A percentile compares a stretch with the other conserved stretches of the same genome.
Conservation (phyloP, 805 yeast genomes). For the Cyberlindnera amylophila region DNA sequence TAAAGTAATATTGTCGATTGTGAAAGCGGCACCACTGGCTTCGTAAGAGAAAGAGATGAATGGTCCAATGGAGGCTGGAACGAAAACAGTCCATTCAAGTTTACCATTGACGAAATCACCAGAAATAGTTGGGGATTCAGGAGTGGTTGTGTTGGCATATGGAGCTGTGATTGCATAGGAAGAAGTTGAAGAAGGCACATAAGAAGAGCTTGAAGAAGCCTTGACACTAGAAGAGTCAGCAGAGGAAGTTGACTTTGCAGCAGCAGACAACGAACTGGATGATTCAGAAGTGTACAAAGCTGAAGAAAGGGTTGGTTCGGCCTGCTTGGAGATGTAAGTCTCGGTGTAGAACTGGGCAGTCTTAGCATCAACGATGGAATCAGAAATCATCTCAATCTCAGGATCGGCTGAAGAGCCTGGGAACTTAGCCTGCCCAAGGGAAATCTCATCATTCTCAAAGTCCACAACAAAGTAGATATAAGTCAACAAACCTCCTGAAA, state of each 20-base stretch:
- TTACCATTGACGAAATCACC: slow-evolving; percentile 11
- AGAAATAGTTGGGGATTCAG: slow-evolving; percentile 10
- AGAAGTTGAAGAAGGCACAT: background rate
- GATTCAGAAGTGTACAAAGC: background rate
- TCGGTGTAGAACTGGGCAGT: slow-evolving; percentile 9
- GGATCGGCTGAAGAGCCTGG: slow-evolving; percentile 14
- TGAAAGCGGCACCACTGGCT: slow-evolving; percentile 7
- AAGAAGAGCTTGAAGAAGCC: background rate
- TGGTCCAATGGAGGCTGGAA: slow-evolving; percentile 16
- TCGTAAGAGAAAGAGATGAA: slow-evolving; percentile 10
- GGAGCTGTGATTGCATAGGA: background rate
- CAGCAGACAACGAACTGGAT: too few relatives aligned
- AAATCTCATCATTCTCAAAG: slow-evolving; percentile 8
- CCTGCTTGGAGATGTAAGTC: background rate
- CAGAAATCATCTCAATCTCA: background rate
- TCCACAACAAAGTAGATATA: slow-evolving; percentile 15
- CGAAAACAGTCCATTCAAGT: slow-evolving; percentile 11
- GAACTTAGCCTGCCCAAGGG: slow-evolving; percentile 14
- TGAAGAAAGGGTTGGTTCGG: slow-evolving; percentile 5
- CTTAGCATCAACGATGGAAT: slow-evolving; percentile 9
- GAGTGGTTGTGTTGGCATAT: background rate
- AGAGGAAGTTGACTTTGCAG: background rate
- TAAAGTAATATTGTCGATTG: slow-evolving; percentile 4
- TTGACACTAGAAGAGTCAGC: background rate
- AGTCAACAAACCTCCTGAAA: slow-evolving; percentile 14